Percentiles rank a stretch among this genome's conserved stretches.
Conservation (phyloP, 202 grass and related monocot genomes). For the Hordeum pubiflorum region DNA sequence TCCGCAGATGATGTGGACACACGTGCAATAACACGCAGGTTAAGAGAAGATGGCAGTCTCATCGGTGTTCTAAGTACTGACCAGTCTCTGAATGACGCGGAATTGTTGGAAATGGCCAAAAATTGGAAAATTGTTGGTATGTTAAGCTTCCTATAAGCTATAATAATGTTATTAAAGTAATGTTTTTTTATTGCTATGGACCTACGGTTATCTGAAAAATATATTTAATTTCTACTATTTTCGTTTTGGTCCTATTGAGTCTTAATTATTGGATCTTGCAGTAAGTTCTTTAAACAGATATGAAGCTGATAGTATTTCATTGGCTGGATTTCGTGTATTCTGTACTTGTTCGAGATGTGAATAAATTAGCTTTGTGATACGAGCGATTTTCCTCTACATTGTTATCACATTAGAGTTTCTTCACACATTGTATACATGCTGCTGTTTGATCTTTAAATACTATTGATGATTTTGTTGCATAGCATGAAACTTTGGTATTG, state of each 20-base stretch:
- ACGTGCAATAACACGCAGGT: slow-evolving; percentile 75
- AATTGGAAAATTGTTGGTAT: slow-evolving; percentile 96
- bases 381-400: neutral
- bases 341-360: neutral
- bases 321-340: neutral
- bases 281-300: neutral
- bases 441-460: neutral
- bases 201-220: neutral
- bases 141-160: slow-evolving; percentile 4
- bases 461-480: too few species aligned
- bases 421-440: neutral
- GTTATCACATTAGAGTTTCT: neutral
- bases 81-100: slow-evolving; percentile 60
- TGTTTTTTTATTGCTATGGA: neutral
- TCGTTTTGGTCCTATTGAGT: too few species aligned
- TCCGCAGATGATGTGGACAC: slow-evolving; percentile 83
- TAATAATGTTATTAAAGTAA: neutral
- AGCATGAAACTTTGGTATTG: neutral
- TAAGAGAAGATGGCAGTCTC: slow-evolving; percentile 96
- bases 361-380: neutral
- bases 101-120: slow-evolving; percentile 64
- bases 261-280: neutral
- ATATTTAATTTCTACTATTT: neutral
- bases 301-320: neutral
- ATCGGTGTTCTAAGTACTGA: slow-evolving; percentile 91